Conservation (phyloP, 352 stramenopile genomes). For the Globisporangium ultimum region DNA sequence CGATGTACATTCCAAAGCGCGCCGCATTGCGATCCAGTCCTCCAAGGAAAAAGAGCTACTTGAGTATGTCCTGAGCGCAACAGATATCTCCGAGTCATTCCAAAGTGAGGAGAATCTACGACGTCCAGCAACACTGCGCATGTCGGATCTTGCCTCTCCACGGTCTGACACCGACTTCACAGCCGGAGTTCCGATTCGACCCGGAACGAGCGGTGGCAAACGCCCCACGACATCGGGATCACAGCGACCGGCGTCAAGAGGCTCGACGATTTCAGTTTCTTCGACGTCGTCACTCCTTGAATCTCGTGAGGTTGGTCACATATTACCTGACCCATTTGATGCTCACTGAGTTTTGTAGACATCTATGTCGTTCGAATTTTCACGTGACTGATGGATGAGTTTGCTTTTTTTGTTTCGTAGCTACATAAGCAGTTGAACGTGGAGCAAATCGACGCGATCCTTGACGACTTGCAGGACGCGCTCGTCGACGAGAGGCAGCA, state of each 20-base stretch:
- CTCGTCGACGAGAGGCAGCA: constrained; percentile 55
- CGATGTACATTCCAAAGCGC: constrained; percentile 24
- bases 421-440: constrained; percentile 51
- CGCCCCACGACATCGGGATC: constrained; percentile 41
- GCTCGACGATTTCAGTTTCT: constrained; percentile 57
- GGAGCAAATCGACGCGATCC: constrained; percentile 72
- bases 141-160: constrained; percentile 27
- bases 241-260: constrained; percentile 52
- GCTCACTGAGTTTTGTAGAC: background rate
- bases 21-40: constrained; percentile 18
- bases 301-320: constrained; percentile 37
- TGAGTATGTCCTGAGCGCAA: constrained; percentile 47
- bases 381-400: no score
- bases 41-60: constrained; percentile 56
- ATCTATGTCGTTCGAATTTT: no score
- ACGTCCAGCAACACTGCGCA: constrained; percentile 40
- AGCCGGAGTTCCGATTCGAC: constrained; percentile 30
- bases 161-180: constrained; percentile 10
- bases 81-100: constrained; percentile 16
- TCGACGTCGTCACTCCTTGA: constrained; percentile 64
- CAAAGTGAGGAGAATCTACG: constrained; percentile 2
- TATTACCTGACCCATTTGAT: background rate
- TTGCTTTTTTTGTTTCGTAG: constrained; percentile 19
- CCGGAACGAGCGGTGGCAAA: constrained; percentile 39
- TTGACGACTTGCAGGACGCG: constrained; percentile 51